Evolutionary conservation across 441 rosid genomes (phyloP).

Genomic region (Biscutella laevigata): DNA sequence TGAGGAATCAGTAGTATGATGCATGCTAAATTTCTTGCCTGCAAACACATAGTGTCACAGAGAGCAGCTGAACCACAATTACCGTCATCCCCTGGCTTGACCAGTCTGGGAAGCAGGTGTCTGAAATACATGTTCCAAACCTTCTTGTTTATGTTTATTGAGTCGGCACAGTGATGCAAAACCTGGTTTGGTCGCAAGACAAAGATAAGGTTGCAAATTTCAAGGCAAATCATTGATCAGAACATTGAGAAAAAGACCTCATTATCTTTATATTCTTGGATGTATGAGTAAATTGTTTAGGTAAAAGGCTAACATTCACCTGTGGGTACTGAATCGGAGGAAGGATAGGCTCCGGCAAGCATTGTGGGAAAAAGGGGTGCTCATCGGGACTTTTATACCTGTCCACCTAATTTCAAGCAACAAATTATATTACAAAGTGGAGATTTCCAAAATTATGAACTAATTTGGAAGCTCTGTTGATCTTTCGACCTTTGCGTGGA

Average conservation of each 20-base stretch:
- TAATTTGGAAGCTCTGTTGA: not conserved
- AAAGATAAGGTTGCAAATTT: not conserved
- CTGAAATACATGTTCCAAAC: conserved; percentile 79
- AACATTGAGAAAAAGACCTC: too few species aligned
- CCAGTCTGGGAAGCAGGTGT: conserved; percentile 72
- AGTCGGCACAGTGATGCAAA: conserved; percentile 54
- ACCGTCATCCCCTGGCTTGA: conserved; percentile 71
- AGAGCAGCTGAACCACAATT: conserved; percentile 80
- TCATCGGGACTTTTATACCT: conserved; percentile 94
- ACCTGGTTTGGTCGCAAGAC: conserved; percentile 39
- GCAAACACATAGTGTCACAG: conserved; percentile 79
- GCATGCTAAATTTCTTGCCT: conserved; percentile 37
- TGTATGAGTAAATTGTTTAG: not conserved
- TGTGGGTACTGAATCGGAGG: conserved; percentile 85
- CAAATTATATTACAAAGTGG: conserved; percentile 1
- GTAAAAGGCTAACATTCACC: conserved; percentile 27
- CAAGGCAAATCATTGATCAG: too few species aligned
- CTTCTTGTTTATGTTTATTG: conserved; percentile 63
- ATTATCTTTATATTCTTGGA: too few species aligned
- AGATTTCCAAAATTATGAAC: not conserved
- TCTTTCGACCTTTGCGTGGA: conserved; percentile 59
- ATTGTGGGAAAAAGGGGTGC: conserved; percentile 73
- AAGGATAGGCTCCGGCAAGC: conserved; percentile 56
- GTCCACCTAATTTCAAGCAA: conserved; percentile 45
- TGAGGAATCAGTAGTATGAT: not conserved